phyloP scores from a whole-genome alignment of 169 alveolate genomes.

The Eimeria necatrix region DNA sequence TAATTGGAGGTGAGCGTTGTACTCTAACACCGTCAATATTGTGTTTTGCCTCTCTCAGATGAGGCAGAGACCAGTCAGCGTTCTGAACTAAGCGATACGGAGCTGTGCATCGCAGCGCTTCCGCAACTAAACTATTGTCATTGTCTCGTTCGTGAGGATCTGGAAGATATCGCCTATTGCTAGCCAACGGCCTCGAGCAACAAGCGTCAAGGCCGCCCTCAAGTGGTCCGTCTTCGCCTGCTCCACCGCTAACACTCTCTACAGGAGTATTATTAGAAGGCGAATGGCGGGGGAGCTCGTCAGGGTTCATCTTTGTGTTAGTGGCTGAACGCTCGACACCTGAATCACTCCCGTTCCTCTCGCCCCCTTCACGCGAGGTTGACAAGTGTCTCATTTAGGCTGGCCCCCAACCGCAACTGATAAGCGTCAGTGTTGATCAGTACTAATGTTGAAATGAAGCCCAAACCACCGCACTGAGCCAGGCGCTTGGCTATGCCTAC shows the following conservation, averaged over 20 bases:
- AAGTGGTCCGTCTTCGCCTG: background rate
- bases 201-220: background rate
- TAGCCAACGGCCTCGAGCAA: background rate
- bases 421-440: no score
- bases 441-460: no score
- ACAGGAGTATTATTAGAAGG: no score
- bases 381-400: no score
- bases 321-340: no score
- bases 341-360: no score
- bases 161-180: background rate
- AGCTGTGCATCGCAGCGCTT: slow-evolving; percentile 54
- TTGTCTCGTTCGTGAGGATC: background rate
- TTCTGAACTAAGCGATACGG: slow-evolving; percentile 65
- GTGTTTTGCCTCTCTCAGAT: background rate
- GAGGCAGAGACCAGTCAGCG: slow-evolving; percentile 47
- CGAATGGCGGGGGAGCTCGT: no score
- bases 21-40: background rate
- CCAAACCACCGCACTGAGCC: no score
- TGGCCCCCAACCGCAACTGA: no score
- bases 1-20: slow-evolving; percentile 31
- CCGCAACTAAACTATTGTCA: slow-evolving; percentile 49
- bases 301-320: no score
- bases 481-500: no score
- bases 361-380: no score
- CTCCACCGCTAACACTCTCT: background rate